Evolutionary conservation across 2,329 filamentous ascomycete genomes (phyloP).

Genomic region (Cladosporium sp.): DNA sequence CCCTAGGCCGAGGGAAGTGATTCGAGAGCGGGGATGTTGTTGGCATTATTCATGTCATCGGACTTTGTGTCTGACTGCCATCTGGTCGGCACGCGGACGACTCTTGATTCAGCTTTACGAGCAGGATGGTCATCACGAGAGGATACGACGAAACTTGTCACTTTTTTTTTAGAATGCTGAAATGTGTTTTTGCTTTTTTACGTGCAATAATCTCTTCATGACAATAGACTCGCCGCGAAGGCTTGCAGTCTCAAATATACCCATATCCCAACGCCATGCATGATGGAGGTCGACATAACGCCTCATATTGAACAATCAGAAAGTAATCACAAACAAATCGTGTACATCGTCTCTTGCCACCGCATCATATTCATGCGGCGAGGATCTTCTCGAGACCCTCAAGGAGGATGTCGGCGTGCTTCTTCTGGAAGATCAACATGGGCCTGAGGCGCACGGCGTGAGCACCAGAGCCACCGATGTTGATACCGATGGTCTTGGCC

Average conservation of each 20-base stretch:
- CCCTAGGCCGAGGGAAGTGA: not conserved
- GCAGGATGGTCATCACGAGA: not conserved
- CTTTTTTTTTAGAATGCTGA: not conserved
- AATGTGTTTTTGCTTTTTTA: not conserved
- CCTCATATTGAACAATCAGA: not conserved
- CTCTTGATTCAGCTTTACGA: not conserved
- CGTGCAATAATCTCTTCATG: not conserved
- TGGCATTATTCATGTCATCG: conserved; percentile 10
- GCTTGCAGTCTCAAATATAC: not conserved
- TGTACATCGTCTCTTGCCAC: not conserved
- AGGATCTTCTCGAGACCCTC: conserved; percentile 39
- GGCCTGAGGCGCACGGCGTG: conserved; percentile 74
- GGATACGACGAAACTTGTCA: not conserved
- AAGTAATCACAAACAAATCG: conserved; percentile 1
- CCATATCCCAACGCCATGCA: conserved; percentile 7
- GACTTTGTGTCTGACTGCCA: not conserved
- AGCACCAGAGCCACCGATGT: conserved; percentile 79
- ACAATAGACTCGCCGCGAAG: not conserved
- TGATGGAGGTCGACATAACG: not conserved
- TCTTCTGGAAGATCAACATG: conserved; percentile 89
- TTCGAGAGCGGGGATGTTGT: not conserved
- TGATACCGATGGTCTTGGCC: conserved; percentile 77
- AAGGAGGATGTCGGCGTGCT: conserved; percentile 81
- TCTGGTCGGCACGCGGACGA: not conserved
- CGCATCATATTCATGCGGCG: conserved; percentile 20